Conservation (phyloP, 768 basidiomycete species). For the Naganishia onofrii region DNA sequence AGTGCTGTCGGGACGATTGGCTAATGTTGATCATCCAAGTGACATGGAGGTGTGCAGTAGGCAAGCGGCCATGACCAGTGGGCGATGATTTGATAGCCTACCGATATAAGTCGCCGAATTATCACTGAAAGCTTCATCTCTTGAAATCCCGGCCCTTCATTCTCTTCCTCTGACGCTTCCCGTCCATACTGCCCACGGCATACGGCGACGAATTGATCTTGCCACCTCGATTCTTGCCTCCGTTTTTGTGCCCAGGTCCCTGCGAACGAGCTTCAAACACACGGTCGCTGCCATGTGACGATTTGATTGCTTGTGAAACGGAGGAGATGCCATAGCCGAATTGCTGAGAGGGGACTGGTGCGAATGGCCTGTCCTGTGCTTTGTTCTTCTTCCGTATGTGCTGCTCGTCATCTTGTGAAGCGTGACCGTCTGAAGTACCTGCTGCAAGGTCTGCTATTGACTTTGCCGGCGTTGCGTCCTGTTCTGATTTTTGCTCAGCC, state of each 20-base stretch:
- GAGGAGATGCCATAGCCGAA: slow-evolving; percentile 13
- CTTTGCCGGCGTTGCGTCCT: background rate
- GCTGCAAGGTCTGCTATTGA: background rate
- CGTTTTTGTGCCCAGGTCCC: slow-evolving; percentile 1
- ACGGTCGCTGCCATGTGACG: background rate
- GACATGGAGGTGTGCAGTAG: too few species aligned
- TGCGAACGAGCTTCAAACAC: slow-evolving; percentile 12
- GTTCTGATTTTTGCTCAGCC: background rate
- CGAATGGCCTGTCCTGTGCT: slow-evolving; percentile 1
- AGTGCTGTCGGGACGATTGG: background rate
- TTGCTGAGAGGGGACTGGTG: background rate
- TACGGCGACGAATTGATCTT: slow-evolving; percentile 15
- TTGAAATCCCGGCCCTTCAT: slow-evolving; percentile 5
- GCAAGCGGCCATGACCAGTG: too few species aligned
- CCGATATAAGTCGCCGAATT: background rate
- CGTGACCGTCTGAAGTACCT: background rate
- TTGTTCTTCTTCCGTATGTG: slow-evolving; percentile 11
- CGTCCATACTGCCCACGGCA: background rate
- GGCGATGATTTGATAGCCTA: background rate
- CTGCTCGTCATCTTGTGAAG: background rate
- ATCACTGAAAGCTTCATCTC: too few species aligned
- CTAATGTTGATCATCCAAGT: background rate
- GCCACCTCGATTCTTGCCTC: slow-evolving; percentile 6
- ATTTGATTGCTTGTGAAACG: slow-evolving; percentile 6
- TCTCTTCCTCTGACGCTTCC: background rate